Evolutionary conservation across 1,139 yeast species (phyloP).

Genomic region (Geotrichum histeridarum): DNA sequence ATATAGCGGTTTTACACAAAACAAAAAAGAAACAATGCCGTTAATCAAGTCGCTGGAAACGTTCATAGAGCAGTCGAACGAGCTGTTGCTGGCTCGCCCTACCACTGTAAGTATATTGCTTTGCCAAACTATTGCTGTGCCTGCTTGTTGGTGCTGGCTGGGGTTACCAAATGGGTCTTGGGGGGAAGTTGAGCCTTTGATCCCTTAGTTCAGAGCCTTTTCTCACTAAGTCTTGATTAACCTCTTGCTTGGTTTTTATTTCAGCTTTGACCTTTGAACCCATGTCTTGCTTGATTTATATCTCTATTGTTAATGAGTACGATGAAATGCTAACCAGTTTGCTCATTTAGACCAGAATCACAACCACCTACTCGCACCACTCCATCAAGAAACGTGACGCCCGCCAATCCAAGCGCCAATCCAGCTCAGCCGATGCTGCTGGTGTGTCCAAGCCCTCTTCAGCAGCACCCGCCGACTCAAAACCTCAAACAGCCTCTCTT

Average conservation of each 20-base stretch:
- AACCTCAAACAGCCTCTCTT: conserved; percentile 39
- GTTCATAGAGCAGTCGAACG: conserved; percentile 47
- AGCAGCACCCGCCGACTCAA: background rate
- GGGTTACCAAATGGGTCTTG: no score
- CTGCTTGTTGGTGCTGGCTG: no score
- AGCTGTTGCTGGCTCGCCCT: conserved; percentile 48
- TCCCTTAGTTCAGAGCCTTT: no score
- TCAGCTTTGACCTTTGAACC: background rate
- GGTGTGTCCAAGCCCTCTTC: conserved; percentile 22
- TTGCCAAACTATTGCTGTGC: no score
- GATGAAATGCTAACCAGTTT: background rate
- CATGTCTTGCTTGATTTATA: background rate
- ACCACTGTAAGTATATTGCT: conserved; percentile 36
- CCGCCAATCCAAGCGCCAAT: conserved; percentile 22
- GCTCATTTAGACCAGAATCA: conserved; percentile 38
- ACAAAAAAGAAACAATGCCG: conserved; percentile 29
- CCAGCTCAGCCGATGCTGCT: conserved; percentile 27
- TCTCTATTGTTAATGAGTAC: background rate
- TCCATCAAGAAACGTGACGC: conserved; percentile 28
- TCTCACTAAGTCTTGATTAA: no score
- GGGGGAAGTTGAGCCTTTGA: no score
- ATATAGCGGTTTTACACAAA: no score
- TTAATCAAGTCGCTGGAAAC: conserved; percentile 44
- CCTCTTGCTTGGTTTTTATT: no score
- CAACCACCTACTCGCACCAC: conserved; percentile 46